Conservation (phyloP, 177 flowering plant species). For the Vitis hybrid region DNA sequence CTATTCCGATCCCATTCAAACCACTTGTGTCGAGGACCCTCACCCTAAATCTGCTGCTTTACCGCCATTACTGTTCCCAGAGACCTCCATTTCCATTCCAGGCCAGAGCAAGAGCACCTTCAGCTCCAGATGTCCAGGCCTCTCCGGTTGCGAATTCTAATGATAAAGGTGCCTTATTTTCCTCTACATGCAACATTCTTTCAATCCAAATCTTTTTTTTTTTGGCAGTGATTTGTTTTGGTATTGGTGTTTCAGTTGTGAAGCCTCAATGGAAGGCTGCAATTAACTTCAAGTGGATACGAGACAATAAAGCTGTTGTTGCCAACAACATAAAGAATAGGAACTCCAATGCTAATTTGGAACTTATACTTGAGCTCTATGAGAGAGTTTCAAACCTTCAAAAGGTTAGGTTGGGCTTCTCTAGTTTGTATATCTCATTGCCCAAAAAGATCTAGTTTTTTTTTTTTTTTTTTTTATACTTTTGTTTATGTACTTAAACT, state of each 20-base stretch:
- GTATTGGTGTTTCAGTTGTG: conserved; percentile 21
- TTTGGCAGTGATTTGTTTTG: not conserved
- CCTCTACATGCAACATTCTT: not conserved
- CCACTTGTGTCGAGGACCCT: conserved; percentile 23
- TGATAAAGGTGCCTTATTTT: conserved; percentile 15
- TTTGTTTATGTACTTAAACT: not conserved
- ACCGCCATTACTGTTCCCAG: conserved; percentile 13
- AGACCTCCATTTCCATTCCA: conserved; percentile 16
- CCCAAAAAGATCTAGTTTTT: not conserved
- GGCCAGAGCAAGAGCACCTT: conserved; percentile 34
- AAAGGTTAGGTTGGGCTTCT: conserved; percentile 54
- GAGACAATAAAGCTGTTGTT: conserved; percentile 74
- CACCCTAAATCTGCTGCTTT: conserved; percentile 7
- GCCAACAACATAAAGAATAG: conserved; percentile 71
- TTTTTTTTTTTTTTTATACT: not conserved
- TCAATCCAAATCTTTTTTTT: not conserved
- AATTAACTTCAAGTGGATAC: conserved; percentile 91
- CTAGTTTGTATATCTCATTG: not conserved
- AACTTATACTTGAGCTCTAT: conserved; percentile 73
- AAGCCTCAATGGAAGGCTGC: conserved; percentile 87
- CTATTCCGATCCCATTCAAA: conserved; percentile 21
- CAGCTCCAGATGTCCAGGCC: conserved; percentile 24
- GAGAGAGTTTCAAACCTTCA: conserved; percentile 58
- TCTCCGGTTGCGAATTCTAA: conserved; percentile 15
- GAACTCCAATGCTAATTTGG: conserved; percentile 75